Evolutionary conservation across 2,329 filamentous ascomycete species (phyloP).

Genomic region (Immersiporthe knoxdaviesiana): DNA sequence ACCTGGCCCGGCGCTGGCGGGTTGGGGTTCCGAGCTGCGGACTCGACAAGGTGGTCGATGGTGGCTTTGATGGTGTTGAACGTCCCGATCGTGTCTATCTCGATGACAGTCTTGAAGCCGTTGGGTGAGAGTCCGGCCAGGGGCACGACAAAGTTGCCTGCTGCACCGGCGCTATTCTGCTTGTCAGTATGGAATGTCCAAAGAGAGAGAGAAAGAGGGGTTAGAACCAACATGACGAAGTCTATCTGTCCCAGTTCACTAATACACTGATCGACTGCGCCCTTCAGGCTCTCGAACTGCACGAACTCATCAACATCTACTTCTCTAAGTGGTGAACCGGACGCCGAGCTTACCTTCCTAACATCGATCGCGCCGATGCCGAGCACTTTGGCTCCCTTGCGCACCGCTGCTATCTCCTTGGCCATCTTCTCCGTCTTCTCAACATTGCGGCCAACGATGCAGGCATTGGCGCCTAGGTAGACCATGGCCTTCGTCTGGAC

Average conservation of each 20-base stretch:
- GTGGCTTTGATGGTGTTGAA: conserved; percentile 96
- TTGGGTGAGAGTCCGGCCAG: conserved; percentile 82
- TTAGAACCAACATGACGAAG: conserved; percentile 76
- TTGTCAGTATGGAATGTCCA: conserved; percentile 13
- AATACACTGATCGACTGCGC: conserved; percentile 77
- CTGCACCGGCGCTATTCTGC: conserved; percentile 75
- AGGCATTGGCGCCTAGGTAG: conserved; percentile 87
- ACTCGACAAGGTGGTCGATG: conserved; percentile 76
- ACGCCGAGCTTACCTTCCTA: conserved; percentile 58
- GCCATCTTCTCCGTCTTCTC: conserved; percentile 85
- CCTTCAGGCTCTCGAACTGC: conserved; percentile 65
- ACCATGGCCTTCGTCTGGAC: conserved; percentile 92
- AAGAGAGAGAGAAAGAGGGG: background rate
- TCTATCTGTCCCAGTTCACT: conserved; percentile 87
- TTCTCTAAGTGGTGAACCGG: background rate
- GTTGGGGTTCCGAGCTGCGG: conserved; percentile 67
- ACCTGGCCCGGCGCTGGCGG: conserved; percentile 58
- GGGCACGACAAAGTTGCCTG: conserved; percentile 92
- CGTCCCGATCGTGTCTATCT: conserved; percentile 92
- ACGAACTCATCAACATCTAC: conserved; percentile 13
- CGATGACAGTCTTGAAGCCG: conserved; percentile 93
- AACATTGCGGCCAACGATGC: conserved; percentile 87
- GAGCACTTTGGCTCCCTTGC: conserved; percentile 80
- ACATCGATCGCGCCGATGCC: conserved; percentile 84
- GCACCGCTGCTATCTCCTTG: conserved; percentile 77